Base-by-base conservation (phyloP, 2,329 filamentous ascomycete genomes). In the Fusarium mangiferae region DNA sequence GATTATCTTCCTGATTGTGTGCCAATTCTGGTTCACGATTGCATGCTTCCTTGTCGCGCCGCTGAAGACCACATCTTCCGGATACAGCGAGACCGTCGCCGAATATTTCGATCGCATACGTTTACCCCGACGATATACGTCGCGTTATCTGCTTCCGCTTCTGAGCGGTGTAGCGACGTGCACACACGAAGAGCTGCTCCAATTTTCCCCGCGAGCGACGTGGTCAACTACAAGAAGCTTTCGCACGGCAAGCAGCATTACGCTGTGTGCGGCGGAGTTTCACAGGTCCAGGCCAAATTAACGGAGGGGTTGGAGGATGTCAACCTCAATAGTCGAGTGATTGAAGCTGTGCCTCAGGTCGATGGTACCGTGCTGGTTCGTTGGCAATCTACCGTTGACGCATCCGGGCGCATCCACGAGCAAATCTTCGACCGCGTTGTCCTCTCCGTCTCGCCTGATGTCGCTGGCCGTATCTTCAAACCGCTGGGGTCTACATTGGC, bases 131-230 rank as follows among this genome's bases (percentile, higher is more conserved):
- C 83, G 84, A 35, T 90, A 88, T 62, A 75, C 82, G 7, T 78
- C 80, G 6, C 83, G 84, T 39, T 90, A 90, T 73, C 76, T 91
- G 13, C 79, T 90, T 0, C 89, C 89, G 0, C 80, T 90, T 10
- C 82, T 91, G 44, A 86, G 87, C 56, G 85, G 85, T 66, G 86
- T 90, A 12, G 85, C 85, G 8, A 90, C 88, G 3, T 90, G 88
- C 73, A 83, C 87, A 0, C 88, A 90, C 61, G 79, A 82, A 5
- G 82, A 84, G 36, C 78, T 90, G 6, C 79, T 89, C 2, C 78
- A 79, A 0, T 90, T 88, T 90, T 88, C 33, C 88, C 88, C 0
- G 89, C 88, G 3, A 84, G 82, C 49, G 88, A 90, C 61, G 64
- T 90, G 9, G 82, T 86, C 28, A 83, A 82, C 18, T 90, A 90